These are phyloP conservation scores for Erodium moschatum DNA, from an alignment of 441 rosid genomes.

Conservation along the genomic window DNA sequence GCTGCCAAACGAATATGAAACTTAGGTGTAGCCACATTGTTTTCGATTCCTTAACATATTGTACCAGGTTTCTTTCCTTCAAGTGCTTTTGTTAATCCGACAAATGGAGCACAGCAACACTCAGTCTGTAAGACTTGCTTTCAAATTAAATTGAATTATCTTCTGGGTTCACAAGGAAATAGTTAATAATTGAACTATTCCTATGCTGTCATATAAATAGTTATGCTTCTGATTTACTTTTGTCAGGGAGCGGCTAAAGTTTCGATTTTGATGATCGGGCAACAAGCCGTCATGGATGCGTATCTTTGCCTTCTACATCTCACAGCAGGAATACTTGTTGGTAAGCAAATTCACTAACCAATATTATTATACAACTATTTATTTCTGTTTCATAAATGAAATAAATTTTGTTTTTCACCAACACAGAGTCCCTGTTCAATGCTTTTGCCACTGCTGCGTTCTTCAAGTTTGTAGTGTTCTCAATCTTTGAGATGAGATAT, in stretches of 20 bases:
- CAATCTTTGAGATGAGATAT: constrained; percentile 97
- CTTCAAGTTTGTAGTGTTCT: constrained; percentile 96
- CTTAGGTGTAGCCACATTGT: constrained; percentile 9
- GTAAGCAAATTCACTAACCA: constrained; percentile 32
- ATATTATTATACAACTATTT: constrained; percentile 1
- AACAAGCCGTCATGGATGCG: constrained; percentile 98
- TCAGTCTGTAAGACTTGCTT: constrained; percentile 58
- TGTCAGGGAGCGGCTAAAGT: constrained; percentile 93
- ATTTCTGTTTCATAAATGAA: neutral
- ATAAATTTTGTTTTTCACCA: neutral
- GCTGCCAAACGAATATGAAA: too few relatives aligned
- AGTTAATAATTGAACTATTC: too few relatives aligned
- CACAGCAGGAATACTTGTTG: constrained; percentile 92
- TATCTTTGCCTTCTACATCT: constrained; percentile 93
- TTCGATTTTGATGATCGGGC: constrained; percentile 86
- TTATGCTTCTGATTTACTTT: constrained; percentile 19
- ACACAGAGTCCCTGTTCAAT: constrained; percentile 85
- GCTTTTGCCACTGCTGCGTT: constrained; percentile 98
- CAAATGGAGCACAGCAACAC: constrained; percentile 99
- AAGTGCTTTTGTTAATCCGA: constrained; percentile 82
- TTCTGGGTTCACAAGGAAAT: too few relatives aligned
- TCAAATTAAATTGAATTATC: too few relatives aligned
- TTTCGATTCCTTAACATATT: constrained; percentile 46
- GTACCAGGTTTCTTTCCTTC: constrained; percentile 79
- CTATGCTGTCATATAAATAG: constrained; percentile 13